Percentiles rank a stretch among this genome's conserved stretches.
phyloP scores from a whole-genome alignment of 306 rosid species.

The Vachellia collinsii region DNA sequence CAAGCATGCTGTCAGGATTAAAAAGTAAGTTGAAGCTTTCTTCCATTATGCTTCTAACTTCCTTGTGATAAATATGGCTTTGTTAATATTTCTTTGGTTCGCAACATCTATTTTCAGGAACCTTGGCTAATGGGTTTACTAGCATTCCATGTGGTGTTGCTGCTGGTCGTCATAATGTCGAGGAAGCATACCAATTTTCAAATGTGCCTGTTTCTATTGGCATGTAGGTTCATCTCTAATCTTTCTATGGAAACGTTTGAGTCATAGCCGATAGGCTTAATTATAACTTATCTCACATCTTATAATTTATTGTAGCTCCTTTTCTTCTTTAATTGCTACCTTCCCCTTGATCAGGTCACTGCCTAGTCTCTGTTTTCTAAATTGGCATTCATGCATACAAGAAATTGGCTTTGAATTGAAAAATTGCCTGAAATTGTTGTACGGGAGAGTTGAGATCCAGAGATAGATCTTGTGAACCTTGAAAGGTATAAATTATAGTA shows the following conservation, averaged over 20 bases:
- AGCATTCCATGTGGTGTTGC: conserved; percentile 56
- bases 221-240: conserved; percentile 55
- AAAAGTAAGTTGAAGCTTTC: conserved; percentile 8
- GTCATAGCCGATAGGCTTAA: not conserved
- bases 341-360: conserved; percentile 26
- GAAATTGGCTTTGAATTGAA: not conserved
- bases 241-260: conserved; percentile 11
- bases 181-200: conserved; percentile 84
- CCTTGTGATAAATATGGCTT: not conserved
- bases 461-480: conserved; percentile 5
- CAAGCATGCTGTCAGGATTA: not conserved
- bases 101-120: conserved; percentile 56
- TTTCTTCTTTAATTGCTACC: conserved; percentile 22
- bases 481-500: not conserved
- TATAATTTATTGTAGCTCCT: conserved; percentile 6
- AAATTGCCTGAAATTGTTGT: conserved; percentile 6
- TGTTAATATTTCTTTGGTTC: conserved; percentile 22
- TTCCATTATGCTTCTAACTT: conserved; percentile 6
- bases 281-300: not conserved
- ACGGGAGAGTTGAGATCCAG: conserved; percentile 10
- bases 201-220: conserved; percentile 75
- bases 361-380: conserved; percentile 16
- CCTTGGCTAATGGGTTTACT: conserved; percentile 78
- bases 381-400: not conserved
- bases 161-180: conserved; percentile 56